Conservation (phyloP, 176 grass and related monocot species). For the Rhynchospora tenuis region DNA sequence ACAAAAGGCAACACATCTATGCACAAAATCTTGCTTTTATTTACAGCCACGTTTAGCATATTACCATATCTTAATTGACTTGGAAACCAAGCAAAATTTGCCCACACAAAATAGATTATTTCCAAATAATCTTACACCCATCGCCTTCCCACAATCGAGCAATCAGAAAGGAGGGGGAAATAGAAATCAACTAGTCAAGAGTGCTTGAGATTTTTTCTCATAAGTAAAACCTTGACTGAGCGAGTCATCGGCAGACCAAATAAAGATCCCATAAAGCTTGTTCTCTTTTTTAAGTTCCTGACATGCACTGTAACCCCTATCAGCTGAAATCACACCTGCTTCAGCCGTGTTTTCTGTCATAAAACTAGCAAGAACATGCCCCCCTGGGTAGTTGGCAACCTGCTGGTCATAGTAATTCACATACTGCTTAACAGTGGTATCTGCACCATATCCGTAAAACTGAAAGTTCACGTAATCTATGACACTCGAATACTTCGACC, state of each 20-base stretch:
- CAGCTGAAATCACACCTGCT: constrained; percentile 25
- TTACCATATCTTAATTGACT: too few species aligned
- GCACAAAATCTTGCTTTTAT: too few species aligned
- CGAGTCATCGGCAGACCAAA: constrained; percentile 67
- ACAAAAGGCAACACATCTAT: too few species aligned
- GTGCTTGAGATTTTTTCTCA: constrained; percentile 45
- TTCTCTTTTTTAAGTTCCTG: constrained; percentile 39
- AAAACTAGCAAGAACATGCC: constrained; percentile 67
- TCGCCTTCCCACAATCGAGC: too few species aligned
- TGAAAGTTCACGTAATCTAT: constrained; percentile 91
- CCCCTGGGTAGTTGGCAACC: constrained; percentile 50
- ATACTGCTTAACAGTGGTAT: constrained; percentile 47
- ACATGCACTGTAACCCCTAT: constrained; percentile 42
- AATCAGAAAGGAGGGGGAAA: neutral
- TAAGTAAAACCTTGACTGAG: constrained; percentile 49
- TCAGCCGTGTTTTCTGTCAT: constrained; percentile 29
- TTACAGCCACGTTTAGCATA: too few species aligned
- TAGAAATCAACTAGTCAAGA: constrained; percentile 31
- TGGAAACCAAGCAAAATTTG: too few species aligned
- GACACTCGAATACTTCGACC: constrained; percentile 26
- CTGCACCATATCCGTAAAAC: constrained; percentile 57
- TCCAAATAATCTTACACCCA: too few species aligned
- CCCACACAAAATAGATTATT: too few species aligned
- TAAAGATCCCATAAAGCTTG: constrained; percentile 71
- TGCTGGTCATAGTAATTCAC: constrained; percentile 43